Percentiles rank a stretch among this genome's conserved stretches.
These are phyloP conservation scores for Arachis monticola DNA, from an alignment of 331 rosid genomes.

Conservation along the genomic window DNA sequence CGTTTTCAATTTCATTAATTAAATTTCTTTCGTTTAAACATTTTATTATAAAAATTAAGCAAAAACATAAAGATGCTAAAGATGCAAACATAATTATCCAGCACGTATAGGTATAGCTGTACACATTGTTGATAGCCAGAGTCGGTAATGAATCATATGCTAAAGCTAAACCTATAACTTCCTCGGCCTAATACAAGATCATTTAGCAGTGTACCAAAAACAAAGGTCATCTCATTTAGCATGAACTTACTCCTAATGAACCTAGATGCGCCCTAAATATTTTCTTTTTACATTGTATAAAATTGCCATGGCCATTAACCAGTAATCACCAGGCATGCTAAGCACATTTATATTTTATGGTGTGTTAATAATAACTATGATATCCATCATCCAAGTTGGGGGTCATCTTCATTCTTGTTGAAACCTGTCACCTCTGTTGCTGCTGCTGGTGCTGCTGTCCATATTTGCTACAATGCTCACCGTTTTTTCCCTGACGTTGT, in stretches of 20 bases:
- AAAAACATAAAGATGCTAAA: constrained; percentile 28
- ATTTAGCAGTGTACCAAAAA: not conserved
- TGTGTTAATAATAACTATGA: constrained; percentile 44
- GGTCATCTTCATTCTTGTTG: constrained; percentile 43
- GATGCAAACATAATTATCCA: constrained; percentile 39
- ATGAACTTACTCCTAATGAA: constrained; percentile 42
- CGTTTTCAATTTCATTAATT: not conserved
- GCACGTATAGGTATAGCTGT: constrained; percentile 79
- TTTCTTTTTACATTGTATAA: constrained; percentile 53
- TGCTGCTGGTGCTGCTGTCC: not conserved
- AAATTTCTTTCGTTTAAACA: not conserved
- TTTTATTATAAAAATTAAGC: not conserved
- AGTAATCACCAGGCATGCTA: constrained; percentile 36
- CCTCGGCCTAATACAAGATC: constrained; percentile 41
- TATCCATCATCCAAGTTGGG: constrained; percentile 17
- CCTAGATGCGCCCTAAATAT: constrained; percentile 33
- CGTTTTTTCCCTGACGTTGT: constrained; percentile 41
- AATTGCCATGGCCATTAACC: constrained; percentile 17
- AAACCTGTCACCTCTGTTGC: constrained; percentile 30
- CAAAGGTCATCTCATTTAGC: constrained; percentile 34
- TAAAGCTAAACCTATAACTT: constrained; percentile 61
- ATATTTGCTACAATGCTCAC: constrained; percentile 36
- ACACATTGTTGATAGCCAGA: constrained; percentile 49
- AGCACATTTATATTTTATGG: constrained; percentile 38
- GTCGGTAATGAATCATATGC: constrained; percentile 53